These are phyloP conservation scores for Chaetomium sp. DNA, from an alignment of 2,329 filamentous ascomycete species.

Conservation along the genomic window DNA sequence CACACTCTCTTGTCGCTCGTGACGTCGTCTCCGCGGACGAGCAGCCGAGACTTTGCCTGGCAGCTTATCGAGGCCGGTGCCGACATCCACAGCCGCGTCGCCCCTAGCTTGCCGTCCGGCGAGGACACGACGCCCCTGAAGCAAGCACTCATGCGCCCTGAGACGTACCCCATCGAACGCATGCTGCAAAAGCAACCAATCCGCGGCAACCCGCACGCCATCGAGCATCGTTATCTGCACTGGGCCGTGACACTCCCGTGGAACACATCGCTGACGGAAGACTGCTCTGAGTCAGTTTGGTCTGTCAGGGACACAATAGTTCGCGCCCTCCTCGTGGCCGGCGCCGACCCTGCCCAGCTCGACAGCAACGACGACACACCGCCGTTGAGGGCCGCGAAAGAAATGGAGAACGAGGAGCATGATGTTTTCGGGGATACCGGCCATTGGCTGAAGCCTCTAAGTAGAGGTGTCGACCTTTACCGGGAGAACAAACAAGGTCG, in stretches of 20 bases:
- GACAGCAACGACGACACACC: slow-evolving; percentile 8
- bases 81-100: too few relatives aligned
- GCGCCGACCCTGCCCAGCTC: slow-evolving; percentile 7
- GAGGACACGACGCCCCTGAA: too few relatives aligned
- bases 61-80: too few relatives aligned
- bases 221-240: slow-evolving; percentile 8
- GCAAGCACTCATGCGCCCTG: too few relatives aligned
- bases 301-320: neutral
- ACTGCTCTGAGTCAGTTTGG: neutral
- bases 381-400: neutral
- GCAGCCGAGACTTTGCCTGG: too few relatives aligned
- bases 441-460: slow-evolving; percentile 12
- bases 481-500: neutral
- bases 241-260: slow-evolving; percentile 5
- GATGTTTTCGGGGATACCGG: neutral
- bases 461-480: slow-evolving; percentile 19
- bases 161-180: neutral
- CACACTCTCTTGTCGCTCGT: too few relatives aligned
- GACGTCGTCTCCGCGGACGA: too few relatives aligned
- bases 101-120: too few relatives aligned
- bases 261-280: neutral
- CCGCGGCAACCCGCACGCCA: slow-evolving; percentile 14
- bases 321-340: slow-evolving; percentile 11
- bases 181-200: slow-evolving; percentile 20
- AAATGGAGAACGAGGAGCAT: neutral